Evolutionary conservation across 345 rosid genomes (phyloP), one percentile per base, ranked within the genome.

Genomic region (Gossypium thurberi): DNA sequence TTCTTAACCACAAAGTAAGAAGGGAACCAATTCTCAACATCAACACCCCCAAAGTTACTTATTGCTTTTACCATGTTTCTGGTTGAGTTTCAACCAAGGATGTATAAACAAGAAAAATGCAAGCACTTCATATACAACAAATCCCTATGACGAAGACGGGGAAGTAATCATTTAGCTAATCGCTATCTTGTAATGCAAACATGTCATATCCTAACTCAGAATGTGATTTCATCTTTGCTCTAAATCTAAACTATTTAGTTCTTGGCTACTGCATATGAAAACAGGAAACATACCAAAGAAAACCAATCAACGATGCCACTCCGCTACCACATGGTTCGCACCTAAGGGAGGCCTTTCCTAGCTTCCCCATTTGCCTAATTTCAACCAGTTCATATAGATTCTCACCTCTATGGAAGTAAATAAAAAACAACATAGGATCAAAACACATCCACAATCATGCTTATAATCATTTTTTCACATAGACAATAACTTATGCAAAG

Each of bases 1-100:
- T 85, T 77, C 84, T 79, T 69, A 51, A 65, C 76, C 76, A 71
- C 17, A 47, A 78, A 67, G 74, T 42, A 21, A 56, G 51, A 48
- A 71, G 53, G 40, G 76, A 67, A 77, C 71, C 53, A 46, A 44
- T 75, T 72, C 73, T 21, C 26, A 1, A 26, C 73, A 72, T 10
- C 64, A 51, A 51, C 53, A 73, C 28, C 69, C 8, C 8, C n/a
- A 65, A 65, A 46, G 47, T 74, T 56, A 60, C 18, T 61, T 60
- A 9, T 42, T 25, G 6, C 14, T 69, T 33, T 71, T 63, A 65
- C 52, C 44, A 40, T 23, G 18, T 47, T 65, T 66, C 57, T 57
- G 14, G 37, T 55, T 71, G 74, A 78, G 40, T 72, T 64, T 77
- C 69, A 60, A 65, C 75, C 56, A 3, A 69, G 2, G 3, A 14